These are phyloP conservation scores for Physocladia obscura DNA, from an alignment of 192 early-diverging fungal genomes.

Conservation along the genomic window DNA sequence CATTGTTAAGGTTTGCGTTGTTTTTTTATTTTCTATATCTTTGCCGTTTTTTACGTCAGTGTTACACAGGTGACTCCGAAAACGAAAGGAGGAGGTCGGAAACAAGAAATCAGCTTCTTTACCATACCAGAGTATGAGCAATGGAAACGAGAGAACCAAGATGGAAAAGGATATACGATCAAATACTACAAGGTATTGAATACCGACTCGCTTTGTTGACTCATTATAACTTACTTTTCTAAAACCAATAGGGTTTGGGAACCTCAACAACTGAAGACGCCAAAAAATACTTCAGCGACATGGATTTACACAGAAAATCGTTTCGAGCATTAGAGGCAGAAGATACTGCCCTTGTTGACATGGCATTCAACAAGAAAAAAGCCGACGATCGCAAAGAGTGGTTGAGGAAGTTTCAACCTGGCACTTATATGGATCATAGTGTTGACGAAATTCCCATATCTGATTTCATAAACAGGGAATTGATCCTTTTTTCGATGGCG, in stretches of 20 bases:
- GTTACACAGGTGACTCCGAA: conserved; percentile 50
- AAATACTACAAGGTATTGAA: conserved; percentile 96
- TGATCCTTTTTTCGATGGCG: conserved; percentile 91
- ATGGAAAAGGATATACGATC: conserved; percentile 75
- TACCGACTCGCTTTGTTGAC: not conserved
- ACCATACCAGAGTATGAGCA: conserved; percentile 89
- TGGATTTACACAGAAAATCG: conserved; percentile 76
- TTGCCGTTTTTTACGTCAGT: not conserved
- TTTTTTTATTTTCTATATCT: no score
- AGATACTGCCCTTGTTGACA: conserved; percentile 81
- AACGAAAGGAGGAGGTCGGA: conserved; percentile 36
- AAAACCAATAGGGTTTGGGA: conserved; percentile 77
- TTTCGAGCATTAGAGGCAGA: conserved; percentile 60
- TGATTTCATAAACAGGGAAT: conserved; percentile 94
- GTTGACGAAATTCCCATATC: conserved; percentile 72
- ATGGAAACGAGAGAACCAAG: conserved; percentile 74
- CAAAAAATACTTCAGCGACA: conserved; percentile 85
- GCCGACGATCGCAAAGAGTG: conserved; percentile 95
- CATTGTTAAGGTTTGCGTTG: conserved; percentile 82
- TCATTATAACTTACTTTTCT: not conserved
- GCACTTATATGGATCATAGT: conserved; percentile 86
- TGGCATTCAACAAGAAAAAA: conserved; percentile 95
- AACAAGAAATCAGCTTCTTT: conserved; percentile 73
- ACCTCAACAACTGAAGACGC: conserved; percentile 81
- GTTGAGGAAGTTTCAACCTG: conserved; percentile 79